Conservation (phyloP, 495 filamentous ascomycete species). For the Chaetomium tenue region DNA sequence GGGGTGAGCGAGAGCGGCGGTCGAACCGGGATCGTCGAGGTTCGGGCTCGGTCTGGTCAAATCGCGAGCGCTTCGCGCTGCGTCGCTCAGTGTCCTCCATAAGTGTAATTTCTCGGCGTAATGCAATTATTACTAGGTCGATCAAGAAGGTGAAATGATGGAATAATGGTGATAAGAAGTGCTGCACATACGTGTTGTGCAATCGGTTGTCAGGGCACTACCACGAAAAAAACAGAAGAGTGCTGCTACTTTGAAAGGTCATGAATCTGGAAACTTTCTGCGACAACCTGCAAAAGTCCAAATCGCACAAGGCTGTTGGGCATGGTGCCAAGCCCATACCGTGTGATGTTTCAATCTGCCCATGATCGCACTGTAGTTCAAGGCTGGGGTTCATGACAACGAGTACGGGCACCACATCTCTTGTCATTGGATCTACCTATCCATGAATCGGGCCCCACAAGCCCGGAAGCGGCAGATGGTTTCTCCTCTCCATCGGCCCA, state of each 20-base stretch:
- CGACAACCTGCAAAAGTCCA: slow-evolving; percentile 15
- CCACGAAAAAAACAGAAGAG: neutral
- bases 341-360: neutral
- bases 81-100: slow-evolving; percentile 83
- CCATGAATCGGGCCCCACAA: too few species aligned
- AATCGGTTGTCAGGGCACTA: neutral
- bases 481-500: neutral
- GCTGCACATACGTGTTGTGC: neutral
- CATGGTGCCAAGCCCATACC: neutral
- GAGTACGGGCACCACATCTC: neutral
- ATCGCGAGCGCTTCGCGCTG: slow-evolving; percentile 78
- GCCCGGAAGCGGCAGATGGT: neutral
- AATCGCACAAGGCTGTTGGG: slow-evolving; percentile 17
- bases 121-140: neutral
- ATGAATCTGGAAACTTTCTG: neutral
- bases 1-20: slow-evolving; percentile 80
- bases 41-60: slow-evolving; percentile 83
- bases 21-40: slow-evolving; percentile 77
- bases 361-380: neutral
- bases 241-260: neutral
- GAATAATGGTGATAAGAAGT: neutral
- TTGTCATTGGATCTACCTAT: too few species aligned
- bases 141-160: neutral
- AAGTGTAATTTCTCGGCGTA: slow-evolving; percentile 3
- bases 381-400: neutral